A percentile compares a stretch with the other conserved stretches of the same genome.
Conservation (phyloP, 2,329 filamentous ascomycete species). For the Paracoccidioides lutzii region DNA sequence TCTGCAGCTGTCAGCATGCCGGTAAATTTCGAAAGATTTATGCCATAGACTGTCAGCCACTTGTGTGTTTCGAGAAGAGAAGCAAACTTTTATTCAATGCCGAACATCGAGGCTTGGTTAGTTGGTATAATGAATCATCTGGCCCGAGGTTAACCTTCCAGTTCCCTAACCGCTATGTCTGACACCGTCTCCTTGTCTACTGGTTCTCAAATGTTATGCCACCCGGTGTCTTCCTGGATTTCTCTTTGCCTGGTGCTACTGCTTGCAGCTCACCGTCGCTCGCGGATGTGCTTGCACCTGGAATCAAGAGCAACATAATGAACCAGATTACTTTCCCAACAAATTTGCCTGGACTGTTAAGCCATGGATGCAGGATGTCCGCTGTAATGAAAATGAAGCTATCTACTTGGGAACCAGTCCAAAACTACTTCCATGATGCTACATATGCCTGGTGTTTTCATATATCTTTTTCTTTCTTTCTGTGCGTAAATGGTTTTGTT, state of each 20-base stretch:
- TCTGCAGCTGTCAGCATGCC: slow-evolving; percentile 12
- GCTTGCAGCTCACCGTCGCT: slow-evolving; percentile 2
- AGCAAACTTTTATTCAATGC: neutral
- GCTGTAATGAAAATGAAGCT: neutral
- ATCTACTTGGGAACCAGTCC: slow-evolving; percentile 1
- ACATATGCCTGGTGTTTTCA: neutral
- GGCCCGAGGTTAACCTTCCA: neutral
- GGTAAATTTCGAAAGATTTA: neutral
- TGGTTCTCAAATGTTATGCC: neutral
- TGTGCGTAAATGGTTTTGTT: neutral
- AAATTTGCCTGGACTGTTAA: neutral
- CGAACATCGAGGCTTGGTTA: neutral
- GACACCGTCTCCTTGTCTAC: neutral
- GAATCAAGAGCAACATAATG: slow-evolving; percentile 2
- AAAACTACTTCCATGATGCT: neutral
- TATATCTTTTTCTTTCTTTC: neutral
- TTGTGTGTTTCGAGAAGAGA: neutral
- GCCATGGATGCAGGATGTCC: neutral
- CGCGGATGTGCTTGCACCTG: slow-evolving; percentile 3
- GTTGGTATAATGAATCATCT: neutral
- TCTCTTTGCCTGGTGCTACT: neutral
- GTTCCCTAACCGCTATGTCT: neutral
- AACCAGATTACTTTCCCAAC: neutral
- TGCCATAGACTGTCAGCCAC: neutral
- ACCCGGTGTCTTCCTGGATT: neutral